A percentile compares a stretch with the other conserved stretches of the same genome.
phyloP scores from a whole-genome alignment of 352 stramenopile species.

The Globisporangium iwayamae region DNA sequence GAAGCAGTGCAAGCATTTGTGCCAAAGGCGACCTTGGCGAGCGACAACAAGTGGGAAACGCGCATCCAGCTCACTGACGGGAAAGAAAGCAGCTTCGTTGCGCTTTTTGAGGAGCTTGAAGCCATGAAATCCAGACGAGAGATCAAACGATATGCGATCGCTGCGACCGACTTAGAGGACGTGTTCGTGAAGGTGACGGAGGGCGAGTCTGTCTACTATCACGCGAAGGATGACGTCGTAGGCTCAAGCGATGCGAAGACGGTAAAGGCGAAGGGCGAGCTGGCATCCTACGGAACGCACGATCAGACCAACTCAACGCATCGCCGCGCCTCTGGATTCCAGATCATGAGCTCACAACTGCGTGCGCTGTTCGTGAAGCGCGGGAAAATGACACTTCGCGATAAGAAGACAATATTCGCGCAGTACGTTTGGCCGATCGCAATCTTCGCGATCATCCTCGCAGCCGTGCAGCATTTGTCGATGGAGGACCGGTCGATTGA shows the following conservation, averaged over 20 bases:
- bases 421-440: constrained; percentile 73
- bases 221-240: constrained; percentile 46
- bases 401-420: constrained; percentile 57
- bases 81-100: constrained; percentile 80
- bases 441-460: constrained; percentile 56
- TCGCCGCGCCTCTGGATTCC: background rate
- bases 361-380: constrained; percentile 53
- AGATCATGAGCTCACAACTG: constrained; percentile 40
- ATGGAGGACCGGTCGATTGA: constrained; percentile 33
- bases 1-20: constrained; percentile 78
- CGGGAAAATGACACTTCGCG: constrained; percentile 44
- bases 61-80: constrained; percentile 93
- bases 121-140: constrained; percentile 40
- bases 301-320: background rate
- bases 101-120: constrained; percentile 92
- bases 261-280: constrained; percentile 13
- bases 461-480: constrained; percentile 35
- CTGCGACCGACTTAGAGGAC: constrained; percentile 99
- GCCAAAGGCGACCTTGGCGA: constrained; percentile 63
- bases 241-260: constrained; percentile 6
- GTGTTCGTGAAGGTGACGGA: constrained; percentile 96
- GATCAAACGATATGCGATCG: constrained; percentile 95
- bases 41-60: constrained; percentile 86
- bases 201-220: constrained; percentile 68
- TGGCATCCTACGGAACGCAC: constrained; percentile 6